Evolutionary conservation across 768 basidiomycete species (phyloP).

Genomic region (Steccherinum ochraceum): DNA sequence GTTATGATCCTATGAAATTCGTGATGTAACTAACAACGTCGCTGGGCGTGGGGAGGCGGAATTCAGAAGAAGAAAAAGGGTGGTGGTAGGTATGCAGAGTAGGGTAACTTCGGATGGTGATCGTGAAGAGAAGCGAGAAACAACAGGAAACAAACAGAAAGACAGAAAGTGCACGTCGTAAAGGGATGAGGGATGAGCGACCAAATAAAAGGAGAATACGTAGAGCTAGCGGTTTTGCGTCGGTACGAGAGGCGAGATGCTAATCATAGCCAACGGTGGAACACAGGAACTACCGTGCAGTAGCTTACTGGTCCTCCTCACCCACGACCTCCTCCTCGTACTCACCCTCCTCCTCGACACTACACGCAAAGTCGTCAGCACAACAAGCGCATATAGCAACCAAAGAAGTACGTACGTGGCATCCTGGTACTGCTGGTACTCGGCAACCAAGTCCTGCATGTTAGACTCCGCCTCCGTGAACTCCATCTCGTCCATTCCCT

Average conservation of each 20-base stretch:
- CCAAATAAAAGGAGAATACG: constrained; percentile 27
- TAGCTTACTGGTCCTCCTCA: constrained; percentile 48
- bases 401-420: constrained; percentile 60
- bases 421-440: constrained; percentile 96
- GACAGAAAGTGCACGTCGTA: constrained; percentile 6
- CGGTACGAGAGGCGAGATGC: constrained; percentile 10
- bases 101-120: constrained; percentile 24
- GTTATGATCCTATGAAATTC: not conserved
- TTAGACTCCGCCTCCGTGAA: constrained; percentile 99
- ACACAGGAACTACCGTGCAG: constrained; percentile 3
- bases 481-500: constrained; percentile 99
- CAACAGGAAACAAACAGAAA: constrained; percentile 10
- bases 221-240: constrained; percentile 22
- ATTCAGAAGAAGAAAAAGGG: too few species aligned
- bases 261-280: constrained; percentile 4
- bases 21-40: not conserved
- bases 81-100: constrained; percentile 19
- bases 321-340: constrained; percentile 72
- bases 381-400: not conserved
- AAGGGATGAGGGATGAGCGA: constrained; percentile 19
- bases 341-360: constrained; percentile 82
- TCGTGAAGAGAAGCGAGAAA: too few species aligned
- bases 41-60: not conserved
- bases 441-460: constrained; percentile 98
- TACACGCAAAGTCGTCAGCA: constrained; percentile 25